Percentiles rank a stretch among this genome's conserved stretches.
phyloP scores from a whole-genome alignment of 257 asterid genomes.

The Gentiana straminea region DNA sequence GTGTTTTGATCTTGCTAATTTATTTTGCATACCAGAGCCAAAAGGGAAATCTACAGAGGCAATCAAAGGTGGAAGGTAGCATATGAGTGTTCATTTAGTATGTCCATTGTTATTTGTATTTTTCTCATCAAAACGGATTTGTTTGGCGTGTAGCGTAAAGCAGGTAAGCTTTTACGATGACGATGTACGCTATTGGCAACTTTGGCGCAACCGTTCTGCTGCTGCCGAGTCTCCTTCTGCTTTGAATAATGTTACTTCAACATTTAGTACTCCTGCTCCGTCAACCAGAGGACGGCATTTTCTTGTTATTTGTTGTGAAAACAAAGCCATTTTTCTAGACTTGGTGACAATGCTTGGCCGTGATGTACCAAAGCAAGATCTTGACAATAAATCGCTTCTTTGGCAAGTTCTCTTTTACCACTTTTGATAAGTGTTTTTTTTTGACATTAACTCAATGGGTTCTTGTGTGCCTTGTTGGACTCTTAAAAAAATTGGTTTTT shows the following conservation, averaged over 20 bases:
- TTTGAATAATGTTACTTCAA: constrained; percentile 60
- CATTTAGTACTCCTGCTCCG: constrained; percentile 82
- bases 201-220: constrained; percentile 75
- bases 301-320: constrained; percentile 95
- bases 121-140: constrained; percentile 17
- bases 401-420: constrained; percentile 44
- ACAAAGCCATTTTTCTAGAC: constrained; percentile 92
- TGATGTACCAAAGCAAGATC: constrained; percentile 95
- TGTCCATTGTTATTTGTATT: not conserved
- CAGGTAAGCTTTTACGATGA: constrained; percentile 98
- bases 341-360: constrained; percentile 99
- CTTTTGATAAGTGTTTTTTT: not conserved
- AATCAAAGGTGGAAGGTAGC: constrained; percentile 95
- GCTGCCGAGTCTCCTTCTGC: constrained; percentile 96
- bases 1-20: constrained; percentile 8
- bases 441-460: no score
- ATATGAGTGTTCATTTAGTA: constrained; percentile 10
- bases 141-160: constrained; percentile 62
- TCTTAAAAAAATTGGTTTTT: not conserved
- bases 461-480: no score
- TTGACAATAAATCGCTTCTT: constrained; percentile 86
- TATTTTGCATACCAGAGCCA: constrained; percentile 36
- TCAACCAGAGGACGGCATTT: constrained; percentile 96
- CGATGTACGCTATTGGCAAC: constrained; percentile 94
- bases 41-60: constrained; percentile 95